Conservation (phyloP, 1,284 basidiomycete genomes). For the Sanghuangporus weigelae region DNA sequence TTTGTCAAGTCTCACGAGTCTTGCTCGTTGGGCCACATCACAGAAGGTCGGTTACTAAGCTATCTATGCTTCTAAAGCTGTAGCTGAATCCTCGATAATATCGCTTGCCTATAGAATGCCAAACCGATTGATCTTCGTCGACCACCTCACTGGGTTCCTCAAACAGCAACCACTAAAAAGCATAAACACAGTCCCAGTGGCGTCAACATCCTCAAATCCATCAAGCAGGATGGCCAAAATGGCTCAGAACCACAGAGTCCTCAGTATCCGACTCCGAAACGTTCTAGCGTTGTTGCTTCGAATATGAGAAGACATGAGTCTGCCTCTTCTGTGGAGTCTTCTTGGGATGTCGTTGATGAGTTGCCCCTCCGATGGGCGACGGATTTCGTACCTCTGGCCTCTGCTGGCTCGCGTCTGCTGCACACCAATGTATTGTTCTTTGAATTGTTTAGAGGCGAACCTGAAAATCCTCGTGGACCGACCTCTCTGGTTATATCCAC, state of each 20-base stretch:
- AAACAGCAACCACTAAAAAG: conserved; percentile 46
- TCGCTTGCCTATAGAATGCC: conserved; percentile 37
- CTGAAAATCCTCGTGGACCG: conserved; percentile 43
- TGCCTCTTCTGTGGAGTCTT: conserved; percentile 40
- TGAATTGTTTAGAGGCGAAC: conserved; percentile 58
- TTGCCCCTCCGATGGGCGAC: conserved; percentile 74
- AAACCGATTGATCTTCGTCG: conserved; percentile 55
- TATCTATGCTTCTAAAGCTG: neutral
- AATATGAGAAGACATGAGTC: conserved; percentile 15
- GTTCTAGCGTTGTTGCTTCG: conserved; percentile 13
- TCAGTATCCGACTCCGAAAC: conserved; percentile 25
- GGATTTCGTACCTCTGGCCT: conserved; percentile 70
- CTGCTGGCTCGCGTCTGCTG: conserved; percentile 55
- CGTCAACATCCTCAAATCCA: conserved; percentile 54
- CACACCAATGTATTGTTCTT: conserved; percentile 57
- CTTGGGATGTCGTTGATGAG: conserved; percentile 74
- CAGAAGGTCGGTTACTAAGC: conserved; percentile 45
- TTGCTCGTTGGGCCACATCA: conserved; percentile 66
- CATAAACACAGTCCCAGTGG: conserved; percentile 47
- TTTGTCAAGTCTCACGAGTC: conserved; percentile 61
- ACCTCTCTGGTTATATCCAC: conserved; percentile 71
- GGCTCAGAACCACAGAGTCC: conserved; percentile 24
- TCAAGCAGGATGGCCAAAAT: conserved; percentile 42
- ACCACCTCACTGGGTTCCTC: conserved; percentile 45
- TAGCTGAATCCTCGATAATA: conserved; percentile 12